Evolutionary conservation across 1,284 basidiomycete species (phyloP), one percentile per base, ranked within the genome.

Genomic region (Laetiporus sulphureus): DNA sequence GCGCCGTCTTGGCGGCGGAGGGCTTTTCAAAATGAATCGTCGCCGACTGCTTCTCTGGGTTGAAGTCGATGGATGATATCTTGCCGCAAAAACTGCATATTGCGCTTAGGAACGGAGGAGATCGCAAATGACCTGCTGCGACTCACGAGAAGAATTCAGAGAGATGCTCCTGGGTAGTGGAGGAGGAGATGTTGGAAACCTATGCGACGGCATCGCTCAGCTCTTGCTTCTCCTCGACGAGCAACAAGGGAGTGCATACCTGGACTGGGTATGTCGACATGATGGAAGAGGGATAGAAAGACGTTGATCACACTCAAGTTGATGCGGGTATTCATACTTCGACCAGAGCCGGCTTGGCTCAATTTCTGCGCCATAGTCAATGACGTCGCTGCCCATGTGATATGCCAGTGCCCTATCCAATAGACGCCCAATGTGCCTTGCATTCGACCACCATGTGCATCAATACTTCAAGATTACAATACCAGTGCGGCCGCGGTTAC

Each of bases 131-230:
- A 46, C 5, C 21, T 22, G 19, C 29, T 12, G 31, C 33, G 1
- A 66, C 72, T 47, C 68, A 87, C 85, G 78, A 74, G 69, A 91
- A 89, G 65, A 87, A 91, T 50, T 89, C 79, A 48, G 73, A 61
- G 37, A 91, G 69, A 39, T 79, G 72, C 18, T 66, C 56, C 55
- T 84, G 61, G 16, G 72, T 77, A 19, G 86, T 91, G 19, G 62
- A 59, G 1, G 76, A 56, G 12, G 79, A 59, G 53, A 91, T 73
- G 38, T 72, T 72, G 8, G 81, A 71, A 36, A 91, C 83, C 83
- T 87, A 46, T 22, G 18, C n/a, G 5, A 15, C 19, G 12, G 2
- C 36, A 33, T 13, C 7, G 7, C 25, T 27, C 7, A 27, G 25
- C 25, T 27, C 25, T 7, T 27, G 25, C 25, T 8, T 27, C 7